Base-by-base conservation (phyloP, 163 green algal genomes). In the Scenedesmus sp. region DNA sequence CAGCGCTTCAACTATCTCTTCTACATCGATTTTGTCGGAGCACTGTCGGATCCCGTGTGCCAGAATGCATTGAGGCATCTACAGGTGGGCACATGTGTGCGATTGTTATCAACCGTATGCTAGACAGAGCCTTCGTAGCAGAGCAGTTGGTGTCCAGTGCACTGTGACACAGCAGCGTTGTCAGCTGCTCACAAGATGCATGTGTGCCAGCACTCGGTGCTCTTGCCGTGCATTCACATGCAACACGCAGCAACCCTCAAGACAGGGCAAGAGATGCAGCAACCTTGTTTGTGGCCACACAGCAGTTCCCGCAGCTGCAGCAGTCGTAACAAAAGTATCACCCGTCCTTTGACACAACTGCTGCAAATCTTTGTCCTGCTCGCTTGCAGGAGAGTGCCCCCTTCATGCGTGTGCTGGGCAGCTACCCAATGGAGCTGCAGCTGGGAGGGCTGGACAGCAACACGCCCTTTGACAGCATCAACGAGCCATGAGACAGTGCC, bases 1-100 rank as follows among this genome's bases (percentile, higher is more conserved):
- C 92, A 95, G 92, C 94, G 94, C 84, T 99, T 99, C 94, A 98
- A 99, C 88, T 99, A 99, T 95, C 94, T 99, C 0, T 99, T 99
- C 95, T 99, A 99, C 90, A 95, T 99, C 10, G 98, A 99, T 93
- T 99, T 99, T 83, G 65, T 98, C 10, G 98, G 96, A 37, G 96
- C 89, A n/a, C 93, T 99, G 53, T 93, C 94, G 0, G 97, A 99
- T 37, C 94, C 96, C 20, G 90, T 94, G n/a, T 95, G 90, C 40
- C 97, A 99, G 92, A 99, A 99, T 83, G 98, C 98, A 44, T 93
- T 99, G 90, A 91, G 97, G 15, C 97, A 99, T 93, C 93, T 99
- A 65, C 92, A 96, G 91, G 94, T 93, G 68, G 49, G 86, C 16
- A 22, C 1, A 46, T 1, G 6, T 9, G 26, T 22, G 49, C 2